Evolutionary conservation across 2,329 filamentous ascomycete genomes (phyloP).

Genomic region (Trichoderma sp.): DNA sequence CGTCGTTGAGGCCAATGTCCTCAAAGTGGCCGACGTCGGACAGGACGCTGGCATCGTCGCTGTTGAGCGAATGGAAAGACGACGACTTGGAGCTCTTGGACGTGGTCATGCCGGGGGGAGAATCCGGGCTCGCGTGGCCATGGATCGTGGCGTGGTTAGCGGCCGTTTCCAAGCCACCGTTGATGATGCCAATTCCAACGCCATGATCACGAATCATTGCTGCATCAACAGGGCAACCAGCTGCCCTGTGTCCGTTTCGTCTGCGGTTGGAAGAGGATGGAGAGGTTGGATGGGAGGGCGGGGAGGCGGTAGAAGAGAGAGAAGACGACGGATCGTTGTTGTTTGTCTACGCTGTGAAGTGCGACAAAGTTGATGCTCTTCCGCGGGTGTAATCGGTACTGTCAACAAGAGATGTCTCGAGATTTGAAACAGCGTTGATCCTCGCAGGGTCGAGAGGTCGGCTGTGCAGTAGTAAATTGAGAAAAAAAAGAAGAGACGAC

Average conservation of each 20-base stretch:
- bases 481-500: neutral
- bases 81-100: constrained; percentile 92
- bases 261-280: neutral
- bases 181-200: constrained; percentile 25
- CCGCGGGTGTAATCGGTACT: neutral
- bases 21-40: constrained; percentile 83
- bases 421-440: constrained; percentile 3
- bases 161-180: constrained; percentile 12
- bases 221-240: constrained; percentile 22
- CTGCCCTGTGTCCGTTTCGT: neutral
- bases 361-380: neutral
- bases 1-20: constrained; percentile 82
- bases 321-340: neutral
- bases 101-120: constrained; percentile 62
- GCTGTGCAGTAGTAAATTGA: neutral
- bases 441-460: neutral
- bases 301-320: neutral
- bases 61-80: constrained; percentile 77
- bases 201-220: constrained; percentile 35
- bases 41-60: constrained; percentile 68
- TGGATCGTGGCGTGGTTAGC: neutral
- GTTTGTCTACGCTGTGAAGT: neutral
- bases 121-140: constrained; percentile 35
- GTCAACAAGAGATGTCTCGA: constrained; percentile 2
- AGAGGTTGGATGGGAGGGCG: neutral